A percentile compares a stretch with the other conserved stretches of the same genome.
Conservation (phyloP, 2,329 filamentous ascomycete genomes). For the Alternaria tenuissima region DNA sequence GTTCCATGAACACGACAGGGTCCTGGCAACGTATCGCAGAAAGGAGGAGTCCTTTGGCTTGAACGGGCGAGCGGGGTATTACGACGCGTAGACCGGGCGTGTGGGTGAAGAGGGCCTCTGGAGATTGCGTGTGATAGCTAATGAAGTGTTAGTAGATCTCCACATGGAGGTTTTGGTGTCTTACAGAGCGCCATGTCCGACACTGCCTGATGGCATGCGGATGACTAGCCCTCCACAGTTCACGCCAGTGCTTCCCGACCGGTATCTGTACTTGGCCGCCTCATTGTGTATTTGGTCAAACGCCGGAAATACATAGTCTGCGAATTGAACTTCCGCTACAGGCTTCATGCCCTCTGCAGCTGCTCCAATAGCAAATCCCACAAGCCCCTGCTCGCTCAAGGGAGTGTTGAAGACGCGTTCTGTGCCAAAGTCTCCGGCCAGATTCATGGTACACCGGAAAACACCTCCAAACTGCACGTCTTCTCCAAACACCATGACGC, state of each 20-base stretch:
- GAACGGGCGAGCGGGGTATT: slow-evolving; percentile 82
- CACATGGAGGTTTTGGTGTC: slow-evolving; percentile 22
- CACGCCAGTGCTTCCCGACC: slow-evolving; percentile 65
- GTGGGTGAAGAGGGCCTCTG: slow-evolving; percentile 87
- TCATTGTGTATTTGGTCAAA: slow-evolving; percentile 96
- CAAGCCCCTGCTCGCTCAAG: slow-evolving; percentile 90
- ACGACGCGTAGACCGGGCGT: slow-evolving; percentile 86
- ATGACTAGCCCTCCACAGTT: slow-evolving; percentile 80
- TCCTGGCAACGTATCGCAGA: slow-evolving; percentile 80
- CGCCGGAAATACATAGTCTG: slow-evolving; percentile 91
- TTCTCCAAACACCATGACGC: slow-evolving; percentile 91
- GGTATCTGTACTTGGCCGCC: slow-evolving; percentile 85
- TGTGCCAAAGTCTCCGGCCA: slow-evolving; percentile 85
- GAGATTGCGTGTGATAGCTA: slow-evolving; percentile 85
- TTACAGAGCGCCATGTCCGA: slow-evolving; percentile 83
- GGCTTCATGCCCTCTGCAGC: slow-evolving; percentile 92
- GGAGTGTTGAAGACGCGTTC: slow-evolving; percentile 97
- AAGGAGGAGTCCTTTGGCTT: slow-evolving; percentile 87
- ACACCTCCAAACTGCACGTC: slow-evolving; percentile 98
- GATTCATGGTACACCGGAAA: slow-evolving; percentile 91
- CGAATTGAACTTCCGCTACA: slow-evolving; percentile 94
- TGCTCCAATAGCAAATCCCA: slow-evolving; percentile 90
- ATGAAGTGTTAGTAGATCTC: slow-evolving; percentile 11
- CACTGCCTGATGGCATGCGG: slow-evolving; percentile 87
- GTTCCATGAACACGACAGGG: slow-evolving; percentile 92